These are phyloP conservation scores for Ogataea polymorpha DNA, from an alignment of 805 yeast species.

Conservation along the genomic window DNA sequence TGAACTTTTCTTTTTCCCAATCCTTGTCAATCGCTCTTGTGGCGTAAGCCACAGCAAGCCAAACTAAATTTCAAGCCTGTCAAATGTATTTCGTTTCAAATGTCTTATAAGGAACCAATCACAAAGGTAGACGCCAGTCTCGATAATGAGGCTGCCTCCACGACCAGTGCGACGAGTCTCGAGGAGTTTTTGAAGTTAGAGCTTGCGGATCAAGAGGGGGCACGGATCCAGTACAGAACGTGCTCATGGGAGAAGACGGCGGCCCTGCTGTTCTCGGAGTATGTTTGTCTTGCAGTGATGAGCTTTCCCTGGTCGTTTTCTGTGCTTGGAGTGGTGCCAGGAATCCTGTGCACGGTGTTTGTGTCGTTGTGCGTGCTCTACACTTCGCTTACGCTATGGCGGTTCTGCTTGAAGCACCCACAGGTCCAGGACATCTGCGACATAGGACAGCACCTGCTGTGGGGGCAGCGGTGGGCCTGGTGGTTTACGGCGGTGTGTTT, in stretches of 20 bases:
- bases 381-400: conserved; percentile 54
- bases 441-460: conserved; percentile 55
- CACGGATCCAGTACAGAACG: conserved; percentile 43
- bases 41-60: too few relatives aligned
- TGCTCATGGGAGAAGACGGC: conserved; percentile 61
- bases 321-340: conserved; percentile 56
- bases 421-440: conserved; percentile 52
- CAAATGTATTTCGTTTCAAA: too few relatives aligned
- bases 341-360: conserved; percentile 50
- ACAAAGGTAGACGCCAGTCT: too few relatives aligned
- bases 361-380: conserved; percentile 50
- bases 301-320: conserved; percentile 68
- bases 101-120: too few relatives aligned
- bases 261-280: conserved; percentile 57
- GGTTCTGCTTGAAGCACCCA: conserved; percentile 53
- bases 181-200: conserved; percentile 4
- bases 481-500: conserved; percentile 55
- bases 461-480: conserved; percentile 52
- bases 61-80: too few relatives aligned
- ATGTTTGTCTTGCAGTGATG: conserved; percentile 60
- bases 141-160: too few relatives aligned
- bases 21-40: too few relatives aligned
- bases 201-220: conserved; percentile 11
- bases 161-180: neutral
- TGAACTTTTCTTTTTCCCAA: too few relatives aligned